Evolutionary conservation across 169 alveolate species (phyloP).

Genomic region (Plasmodium chabaudi): DNA sequence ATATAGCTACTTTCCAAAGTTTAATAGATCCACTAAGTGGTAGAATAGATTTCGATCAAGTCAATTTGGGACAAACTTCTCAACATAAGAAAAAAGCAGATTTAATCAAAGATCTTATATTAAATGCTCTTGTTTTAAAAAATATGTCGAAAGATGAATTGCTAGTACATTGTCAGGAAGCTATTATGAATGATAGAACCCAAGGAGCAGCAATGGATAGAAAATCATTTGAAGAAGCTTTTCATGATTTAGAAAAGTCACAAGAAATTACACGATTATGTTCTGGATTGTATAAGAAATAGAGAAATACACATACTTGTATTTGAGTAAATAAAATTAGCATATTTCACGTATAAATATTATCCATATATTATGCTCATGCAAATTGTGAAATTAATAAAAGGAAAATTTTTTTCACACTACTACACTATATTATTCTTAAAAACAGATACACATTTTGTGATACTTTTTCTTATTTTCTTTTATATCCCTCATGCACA

Average conservation of each 20-base stretch:
- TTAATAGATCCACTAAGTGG: constrained; percentile 99
- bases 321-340: too few species aligned
- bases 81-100: constrained; percentile 75
- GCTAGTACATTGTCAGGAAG: constrained; percentile 54
- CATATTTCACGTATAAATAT: too few species aligned
- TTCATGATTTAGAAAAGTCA: constrained; percentile 67
- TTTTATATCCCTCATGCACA: too few species aligned
- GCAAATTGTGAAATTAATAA: too few species aligned
- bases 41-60: constrained; percentile 95
- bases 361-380: too few species aligned
- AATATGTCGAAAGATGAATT: constrained; percentile 76
- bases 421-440: too few species aligned
- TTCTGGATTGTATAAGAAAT: constrained; percentile 70
- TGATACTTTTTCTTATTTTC: too few species aligned
- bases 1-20: constrained; percentile 98
- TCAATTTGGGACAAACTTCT: constrained; percentile 92
- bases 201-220: constrained; percentile 56
- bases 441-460: too few species aligned
- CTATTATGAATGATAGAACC: constrained; percentile 63
- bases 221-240: constrained; percentile 76
- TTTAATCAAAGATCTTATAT: constrained; percentile 57
- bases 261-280: constrained; percentile 72
- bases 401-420: too few species aligned
- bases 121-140: constrained; percentile 64
- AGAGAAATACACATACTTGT: not conserved